Evolutionary conservation across 1,284 basidiomycete species (phyloP), one percentile per base, ranked within the genome.

Genomic region (Irpex lacteus): DNA sequence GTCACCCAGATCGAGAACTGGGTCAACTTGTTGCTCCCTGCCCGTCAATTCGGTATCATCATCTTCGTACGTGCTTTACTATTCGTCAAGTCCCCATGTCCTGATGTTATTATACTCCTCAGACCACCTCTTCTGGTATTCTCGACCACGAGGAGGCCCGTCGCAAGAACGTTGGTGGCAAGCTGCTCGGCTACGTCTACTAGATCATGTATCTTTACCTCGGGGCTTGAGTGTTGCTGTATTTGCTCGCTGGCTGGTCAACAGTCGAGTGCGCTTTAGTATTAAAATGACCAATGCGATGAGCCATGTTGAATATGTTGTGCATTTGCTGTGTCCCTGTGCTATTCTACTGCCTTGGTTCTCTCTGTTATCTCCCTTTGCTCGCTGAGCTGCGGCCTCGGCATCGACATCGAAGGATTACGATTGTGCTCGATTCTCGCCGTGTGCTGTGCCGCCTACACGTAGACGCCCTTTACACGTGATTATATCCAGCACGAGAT

Each of bases 61-160:
- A 98, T 72, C 61, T 60, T 74, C 18, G 66, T 71, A 47, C 21
- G 68, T 67, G 50, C 8, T 54, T 61, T 85, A 83, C n/a, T 21
- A 3, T 26, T 26, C 26, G 26, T 3, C 26, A 26, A 26, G 26
- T 26, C 3, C 26, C 26, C 2, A 32, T 19, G 13, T 18, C 36
- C 3, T 13, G 9, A 32, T 65, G 5, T 34, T 18, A 26, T 44
- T 34, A 50, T 32, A 13, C 40, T 9, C 6, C 63, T 70, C 66
- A 94, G 92, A 97, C 98, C 72, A 99, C 98, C 65, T 98, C 95
- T 57, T 94, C 96, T 60, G 98, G 98, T 74, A 99, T 99, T 81
- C 89, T 99, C 78, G 97, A 99, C 83, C 98, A 99, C 81, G 95
- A 98, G 80, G 97, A 99, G 86, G 98, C 98, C 63, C 91, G 97